phyloP scores from a whole-genome alignment of 2,329 filamentous ascomycete genomes.

The Zymoseptoria brevis region DNA sequence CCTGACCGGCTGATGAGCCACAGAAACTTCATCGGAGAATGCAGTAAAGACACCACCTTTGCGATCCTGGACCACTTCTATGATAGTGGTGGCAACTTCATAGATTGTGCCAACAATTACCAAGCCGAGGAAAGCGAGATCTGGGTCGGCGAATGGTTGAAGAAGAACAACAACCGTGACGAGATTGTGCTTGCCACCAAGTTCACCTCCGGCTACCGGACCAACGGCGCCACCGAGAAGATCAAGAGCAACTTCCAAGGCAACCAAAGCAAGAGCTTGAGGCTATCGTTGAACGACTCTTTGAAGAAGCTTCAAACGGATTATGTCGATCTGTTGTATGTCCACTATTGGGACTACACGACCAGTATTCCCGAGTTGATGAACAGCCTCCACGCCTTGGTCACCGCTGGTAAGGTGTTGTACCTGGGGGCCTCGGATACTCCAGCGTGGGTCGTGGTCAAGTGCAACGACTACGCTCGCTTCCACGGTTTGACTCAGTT shows the following conservation, averaged over 20 bases:
- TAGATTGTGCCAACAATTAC: conserved; percentile 31
- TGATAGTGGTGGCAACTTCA: conserved; percentile 28
- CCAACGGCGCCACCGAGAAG: conserved; percentile 2
- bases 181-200: conserved; percentile 18
- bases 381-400: conserved; percentile 57
- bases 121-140: conserved; percentile 29
- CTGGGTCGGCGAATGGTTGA: conserved; percentile 29
- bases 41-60: conserved; percentile 26
- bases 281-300: conserved; percentile 37
- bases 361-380: conserved; percentile 57
- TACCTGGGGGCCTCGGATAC: conserved; percentile 62
- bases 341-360: conserved; percentile 54
- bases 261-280: conserved; percentile 55
- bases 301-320: conserved; percentile 52
- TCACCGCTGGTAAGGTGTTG: conserved; percentile 54
- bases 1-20: conserved; percentile 30
- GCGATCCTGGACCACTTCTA: conserved; percentile 30
- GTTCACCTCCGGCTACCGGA: conserved; percentile 4
- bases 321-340: conserved; percentile 54
- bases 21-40: conserved; percentile 27
- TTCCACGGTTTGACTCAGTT: conserved; percentile 47
- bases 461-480: conserved; percentile 47
- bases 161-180: conserved; percentile 14
- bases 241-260: conserved; percentile 44
- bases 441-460: conserved; percentile 51